Evolutionary conservation across 805 yeast genomes (phyloP).

Genomic region (Ogataea degrootiae): DNA sequence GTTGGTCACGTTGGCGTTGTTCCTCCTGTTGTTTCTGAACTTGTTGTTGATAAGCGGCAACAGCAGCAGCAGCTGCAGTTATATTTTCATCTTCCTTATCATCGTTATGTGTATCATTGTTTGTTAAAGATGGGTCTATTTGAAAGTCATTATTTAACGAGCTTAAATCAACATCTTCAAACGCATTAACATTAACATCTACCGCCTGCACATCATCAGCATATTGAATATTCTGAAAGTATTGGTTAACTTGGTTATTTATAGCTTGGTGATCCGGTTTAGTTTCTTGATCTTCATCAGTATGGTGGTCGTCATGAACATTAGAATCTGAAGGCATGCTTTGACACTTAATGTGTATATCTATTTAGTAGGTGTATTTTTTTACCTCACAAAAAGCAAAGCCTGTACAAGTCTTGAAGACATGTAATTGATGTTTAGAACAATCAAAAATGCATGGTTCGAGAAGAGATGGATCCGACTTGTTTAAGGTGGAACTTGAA

Average conservation of each 20-base stretch:
- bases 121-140: conserved; percentile 21
- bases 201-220: conserved; percentile 15
- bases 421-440: not conserved
- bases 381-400: not conserved
- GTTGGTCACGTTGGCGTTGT: not conserved
- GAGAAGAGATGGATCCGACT: too few species aligned
- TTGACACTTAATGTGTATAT: not conserved
- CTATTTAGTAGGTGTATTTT: not conserved
- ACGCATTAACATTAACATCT: conserved; percentile 15
- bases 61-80: conserved; percentile 21
- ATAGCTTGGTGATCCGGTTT: conserved; percentile 24
- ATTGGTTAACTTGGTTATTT: conserved; percentile 26
- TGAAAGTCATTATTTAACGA: conserved; percentile 22
- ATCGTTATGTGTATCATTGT: conserved; percentile 5
- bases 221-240: conserved; percentile 23
- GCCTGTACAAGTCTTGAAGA: not conserved
- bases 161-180: conserved; percentile 21
- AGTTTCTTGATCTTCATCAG: conserved; percentile 6
- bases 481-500: too few species aligned
- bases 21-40: conserved; percentile 4
- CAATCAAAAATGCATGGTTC: too few species aligned
- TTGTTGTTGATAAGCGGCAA: conserved; percentile 18
- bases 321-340: not conserved
- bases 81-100: conserved; percentile 12
- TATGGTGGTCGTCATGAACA: not conserved